Evolutionary conservation across 1,139 yeast species (phyloP), one percentile per base, ranked within the genome.

Genomic region (Hanseniaspora gamundiae): DNA sequence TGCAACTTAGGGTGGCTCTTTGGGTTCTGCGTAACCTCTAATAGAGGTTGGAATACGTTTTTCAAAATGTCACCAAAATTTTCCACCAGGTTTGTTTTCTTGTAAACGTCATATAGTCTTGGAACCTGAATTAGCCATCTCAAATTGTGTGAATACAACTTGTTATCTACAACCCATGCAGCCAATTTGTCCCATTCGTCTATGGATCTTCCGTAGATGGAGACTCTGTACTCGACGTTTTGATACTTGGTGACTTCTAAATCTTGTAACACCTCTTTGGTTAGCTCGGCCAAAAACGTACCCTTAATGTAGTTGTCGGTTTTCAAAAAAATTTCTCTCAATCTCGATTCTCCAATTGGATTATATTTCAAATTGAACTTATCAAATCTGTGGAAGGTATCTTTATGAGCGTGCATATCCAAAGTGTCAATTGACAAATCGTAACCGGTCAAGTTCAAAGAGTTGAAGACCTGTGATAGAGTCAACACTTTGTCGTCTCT

Each of bases 381-480:
- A 65, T 93, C 99, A 59, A 93, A 93, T 56, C 98, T 74, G 64
- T 93, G 98, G 73, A 93, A 93, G 0, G 97, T 82, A 59, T 93
- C 98, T 49, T 91, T 85, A 62, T 93, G 98, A 2, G 99, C 96
- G 64, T 93, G 99, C 99, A 93, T 93, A 64, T 93, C 98, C 52
- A 93, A 73, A 1, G 98, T 91, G 58, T 93, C 99, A 56, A 93
- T 91, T 46, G 94, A 83, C 49, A 93, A 69, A 60, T 93, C 98
- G 60, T 93, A 93, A 1, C 96, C 97, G 0, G 95, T 80, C 50
- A 93, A 70, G 46, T 86, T 80, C 60, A 93, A 73, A 35, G 97
- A 87, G 57, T 87, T 74, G 65, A 93, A 93, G 42, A 93, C 98
- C 59, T 91, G 80, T 16, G 71, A 74, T 51, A 93, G 71, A 0